These are phyloP conservation scores for Dactylellina cionopaga DNA, from an alignment of 2,329 filamentous ascomycete species.

Conservation along the genomic window DNA sequence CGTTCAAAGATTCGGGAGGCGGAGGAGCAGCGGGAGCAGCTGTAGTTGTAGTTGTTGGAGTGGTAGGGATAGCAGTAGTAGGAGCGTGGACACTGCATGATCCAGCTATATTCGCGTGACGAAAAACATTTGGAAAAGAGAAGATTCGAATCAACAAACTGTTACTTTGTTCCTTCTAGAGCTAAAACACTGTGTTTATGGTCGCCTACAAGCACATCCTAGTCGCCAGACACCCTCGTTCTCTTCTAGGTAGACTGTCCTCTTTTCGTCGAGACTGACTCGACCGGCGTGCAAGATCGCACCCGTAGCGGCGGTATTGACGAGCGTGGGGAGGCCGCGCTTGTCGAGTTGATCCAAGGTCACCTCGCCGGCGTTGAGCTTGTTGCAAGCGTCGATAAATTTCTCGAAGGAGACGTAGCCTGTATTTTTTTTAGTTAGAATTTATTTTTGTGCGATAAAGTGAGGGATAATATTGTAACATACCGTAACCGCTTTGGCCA, in stretches of 20 bases:
- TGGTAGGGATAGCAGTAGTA: slow-evolving; percentile 5
- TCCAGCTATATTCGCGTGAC: slow-evolving; percentile 41
- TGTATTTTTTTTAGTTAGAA: background rate
- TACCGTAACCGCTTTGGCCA: slow-evolving; percentile 84
- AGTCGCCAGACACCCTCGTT: slow-evolving; percentile 56
- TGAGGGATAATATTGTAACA: background rate
- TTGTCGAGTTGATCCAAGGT: slow-evolving; percentile 80
- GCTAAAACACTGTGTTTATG: slow-evolving; percentile 51
- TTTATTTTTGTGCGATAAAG: background rate
- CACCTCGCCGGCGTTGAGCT: slow-evolving; percentile 77
- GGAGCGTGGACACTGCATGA: slow-evolving; percentile 46
- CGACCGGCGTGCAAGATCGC: slow-evolving; percentile 90
- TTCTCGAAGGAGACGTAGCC: slow-evolving; percentile 94
- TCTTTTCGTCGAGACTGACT: slow-evolving; percentile 81
- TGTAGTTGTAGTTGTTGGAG: too few relatives aligned
- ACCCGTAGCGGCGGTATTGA: slow-evolving; percentile 89
- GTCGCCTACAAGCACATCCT: slow-evolving; percentile 54
- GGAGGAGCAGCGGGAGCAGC: background rate
- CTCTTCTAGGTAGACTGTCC: slow-evolving; percentile 78
- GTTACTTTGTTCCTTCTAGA: slow-evolving; percentile 41
- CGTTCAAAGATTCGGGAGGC: slow-evolving; percentile 26
- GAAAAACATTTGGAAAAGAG: slow-evolving; percentile 24
- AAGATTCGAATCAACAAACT: slow-evolving; percentile 52
- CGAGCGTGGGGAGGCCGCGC: slow-evolving; percentile 82
- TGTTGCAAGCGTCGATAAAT: slow-evolving; percentile 86